Evolutionary conservation across 306 rosid genomes (phyloP), one percentile per base, ranked within the genome.

Genomic region (Oemleria cerasiformis): DNA sequence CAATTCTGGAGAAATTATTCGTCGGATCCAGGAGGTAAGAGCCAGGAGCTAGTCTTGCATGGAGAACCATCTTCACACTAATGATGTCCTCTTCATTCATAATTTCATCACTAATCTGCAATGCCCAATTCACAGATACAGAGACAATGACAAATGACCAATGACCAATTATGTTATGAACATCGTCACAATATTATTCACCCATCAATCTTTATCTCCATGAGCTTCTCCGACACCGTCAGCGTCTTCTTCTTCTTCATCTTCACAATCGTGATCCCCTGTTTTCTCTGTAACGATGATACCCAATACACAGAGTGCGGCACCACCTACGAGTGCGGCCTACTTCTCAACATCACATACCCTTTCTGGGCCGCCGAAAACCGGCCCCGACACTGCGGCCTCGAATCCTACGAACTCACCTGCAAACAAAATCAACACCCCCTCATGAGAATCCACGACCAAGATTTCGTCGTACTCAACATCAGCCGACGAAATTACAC

Each of bases 291-390:
- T 21, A 19, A 43, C n/a, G 66, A 68, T 6, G 45, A 20, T 16
- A 1, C 1, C 5, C 11, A 0, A 0, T 76, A 49, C 65, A 2
- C 48, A 0, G 21, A 5, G 3, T 88, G 94, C 74, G 3, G 14
- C 15, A n/a, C 1, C 12, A 12, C 7, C 0, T 85, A 73, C 85
- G 20, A 4, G 7, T 87, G 91, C 12, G 89, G 85, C 19, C 0
- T 0, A 0, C 1, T 87, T 1, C 1, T 9, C 11, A 23, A 40
- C 70, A 67, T 86, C 5, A 1, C 0, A 0, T 83, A 78, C 55
- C 92, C 92, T 1, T 85, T 85, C 66, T 84, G 86, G 88, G 80
- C 54, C 2, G 15, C 16, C 47, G 0, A 2, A 6, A 9, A 51
- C 0, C 41, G 74, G 0, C 14, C 64, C 5, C 0, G 0, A 0